Evolutionary conservation across 129 eudicot species (phyloP).

Genomic region (Silybum marianum): DNA sequence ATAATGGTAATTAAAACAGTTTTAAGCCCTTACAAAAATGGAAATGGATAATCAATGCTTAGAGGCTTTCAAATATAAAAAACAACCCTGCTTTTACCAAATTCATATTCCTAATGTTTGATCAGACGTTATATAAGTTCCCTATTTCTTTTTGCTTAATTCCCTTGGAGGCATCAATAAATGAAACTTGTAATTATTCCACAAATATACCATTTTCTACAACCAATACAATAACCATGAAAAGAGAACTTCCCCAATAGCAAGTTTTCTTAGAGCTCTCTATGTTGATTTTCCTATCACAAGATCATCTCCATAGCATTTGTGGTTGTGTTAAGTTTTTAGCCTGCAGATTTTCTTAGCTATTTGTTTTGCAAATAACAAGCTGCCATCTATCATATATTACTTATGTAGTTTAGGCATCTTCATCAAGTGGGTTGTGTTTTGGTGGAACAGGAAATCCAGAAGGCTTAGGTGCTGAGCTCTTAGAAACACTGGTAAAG

Average conservation of each 20-base stretch:
- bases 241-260: background rate
- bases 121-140: background rate
- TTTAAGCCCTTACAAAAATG: background rate
- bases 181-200: background rate
- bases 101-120: background rate
- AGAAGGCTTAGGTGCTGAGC: slow-evolving; percentile 86
- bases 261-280: no score
- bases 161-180: background rate
- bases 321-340: background rate
- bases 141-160: background rate
- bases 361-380: background rate
- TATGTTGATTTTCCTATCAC: background rate
- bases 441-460: slow-evolving; percentile 70
- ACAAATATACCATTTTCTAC: background rate
- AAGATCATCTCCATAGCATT: background rate
- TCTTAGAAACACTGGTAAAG: slow-evolving; percentile 90
- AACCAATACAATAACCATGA: background rate
- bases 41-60: background rate
- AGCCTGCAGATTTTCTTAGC: background rate
- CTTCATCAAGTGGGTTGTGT: background rate
- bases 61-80: background rate
- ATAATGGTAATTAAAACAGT: slow-evolving; percentile 1
- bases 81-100: background rate
- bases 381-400: background rate
- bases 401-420: background rate